Evolutionary conservation across 2,329 filamentous ascomycete genomes (phyloP), one percentile per base, ranked within the genome.

Genomic region (Epichloe sp.): DNA sequence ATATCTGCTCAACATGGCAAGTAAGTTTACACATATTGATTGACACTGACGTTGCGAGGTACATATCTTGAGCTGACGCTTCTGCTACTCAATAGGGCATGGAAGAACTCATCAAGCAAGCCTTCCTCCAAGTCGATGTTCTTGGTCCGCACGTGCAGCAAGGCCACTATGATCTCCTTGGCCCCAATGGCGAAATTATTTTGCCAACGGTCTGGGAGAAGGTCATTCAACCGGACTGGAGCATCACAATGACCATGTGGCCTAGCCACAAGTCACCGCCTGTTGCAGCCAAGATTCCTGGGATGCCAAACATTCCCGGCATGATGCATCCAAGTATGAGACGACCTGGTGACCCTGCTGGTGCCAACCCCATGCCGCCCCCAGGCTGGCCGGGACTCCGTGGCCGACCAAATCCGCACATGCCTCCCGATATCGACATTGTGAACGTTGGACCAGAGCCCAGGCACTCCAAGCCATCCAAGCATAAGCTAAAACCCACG

Each of bases 31-130:
- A 26, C 41, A 15, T 21, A 7, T 11, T 35, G 15, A 8, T 36
- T 34, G 7, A 46, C 15, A 19, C 44, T 26, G 40, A 35, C 7
- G 21, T 41, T 42, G 6, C 23, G 12, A 19, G 37, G 10, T 26
- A 6, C 41, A 38, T n/a, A 11, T 31, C 23, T 14, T n/a, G 17
- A 19, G 31, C 56, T 59, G 26, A 58, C 53, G 31, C 12, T 44
- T 46, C 26, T 52, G 26, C 17, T n/a, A 15, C 12, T 41, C n/a
- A 15, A 17, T 58, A 90, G 85, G 86, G 86, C 17, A 91, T 93
- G 86, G 86, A 91, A 65, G 83, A 88, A 45, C 76, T 93, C 38
- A 91, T 93, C 64, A 85, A 85, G 62, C 86, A 91, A 69, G 87
- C 87, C 17, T 93, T 93, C 62, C 65, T 85, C 19, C 85, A 90